A percentile compares a stretch with the other conserved stretches of the same genome.
phyloP scores from a whole-genome alignment of 495 filamentous ascomycete species.

The Barbatosphaeria neglecta region DNA sequence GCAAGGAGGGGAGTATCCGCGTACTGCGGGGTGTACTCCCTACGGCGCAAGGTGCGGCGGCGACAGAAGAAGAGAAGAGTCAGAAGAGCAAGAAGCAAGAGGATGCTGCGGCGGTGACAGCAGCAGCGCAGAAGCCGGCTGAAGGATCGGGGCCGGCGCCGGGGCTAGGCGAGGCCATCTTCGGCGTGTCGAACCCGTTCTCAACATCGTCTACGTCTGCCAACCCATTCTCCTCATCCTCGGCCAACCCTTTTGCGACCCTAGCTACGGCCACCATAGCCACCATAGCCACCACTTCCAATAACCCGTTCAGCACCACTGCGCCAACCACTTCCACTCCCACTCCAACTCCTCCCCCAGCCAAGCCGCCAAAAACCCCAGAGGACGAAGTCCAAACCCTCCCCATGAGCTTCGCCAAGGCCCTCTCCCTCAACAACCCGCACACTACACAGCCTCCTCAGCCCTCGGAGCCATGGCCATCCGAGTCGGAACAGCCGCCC shows the following conservation, averaged over 20 bases:
- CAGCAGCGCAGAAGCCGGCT: too few species aligned
- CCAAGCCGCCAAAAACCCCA: conserved; percentile 12
- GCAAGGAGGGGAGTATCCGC: conserved; percentile 70
- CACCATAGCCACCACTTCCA: background rate
- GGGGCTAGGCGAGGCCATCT: conserved; percentile 43
- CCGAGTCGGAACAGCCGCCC: conserved; percentile 45
- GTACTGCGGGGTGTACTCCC: conserved; percentile 54
- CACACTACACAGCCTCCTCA: conserved; percentile 39
- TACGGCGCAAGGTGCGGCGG: conserved; percentile 14
- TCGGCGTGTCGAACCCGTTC: conserved; percentile 43
- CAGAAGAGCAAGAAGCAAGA: conserved; percentile 9
- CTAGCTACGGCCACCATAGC: conserved; percentile 1
- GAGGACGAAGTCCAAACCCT: conserved; percentile 27
- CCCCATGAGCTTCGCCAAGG: conserved; percentile 59
- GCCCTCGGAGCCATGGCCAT: conserved; percentile 63
- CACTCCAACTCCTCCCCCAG: conserved; percentile 1
- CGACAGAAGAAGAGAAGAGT: background rate
- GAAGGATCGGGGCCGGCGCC: conserved; percentile 6
- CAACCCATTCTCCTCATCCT: conserved; percentile 23
- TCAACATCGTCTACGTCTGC: conserved; percentile 26
- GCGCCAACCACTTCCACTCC: too few species aligned
- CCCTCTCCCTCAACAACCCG: conserved; percentile 37
- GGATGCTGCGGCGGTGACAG: conserved; percentile 2
- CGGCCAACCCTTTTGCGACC: conserved; percentile 23
- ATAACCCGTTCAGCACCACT: background rate